These are phyloP conservation scores for Cladochytrium replicatum DNA, from an alignment of 192 early-diverging fungal genomes.

Conservation along the genomic window DNA sequence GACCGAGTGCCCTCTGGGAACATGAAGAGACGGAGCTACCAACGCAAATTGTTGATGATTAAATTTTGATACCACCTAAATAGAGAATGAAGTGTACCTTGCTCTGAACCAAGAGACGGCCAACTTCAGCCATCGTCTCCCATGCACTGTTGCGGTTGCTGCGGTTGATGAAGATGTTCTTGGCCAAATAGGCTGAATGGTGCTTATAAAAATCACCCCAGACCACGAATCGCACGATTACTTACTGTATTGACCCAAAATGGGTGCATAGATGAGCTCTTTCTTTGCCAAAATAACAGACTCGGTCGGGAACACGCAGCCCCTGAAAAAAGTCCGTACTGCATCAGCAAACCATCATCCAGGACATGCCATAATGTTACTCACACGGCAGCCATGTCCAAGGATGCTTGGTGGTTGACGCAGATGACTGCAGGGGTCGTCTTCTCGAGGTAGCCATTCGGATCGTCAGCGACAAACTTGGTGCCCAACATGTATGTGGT, in stretches of 20 bases:
- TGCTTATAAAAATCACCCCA: not conserved
- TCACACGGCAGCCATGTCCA: too few species aligned
- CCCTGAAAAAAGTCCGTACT: too few species aligned
- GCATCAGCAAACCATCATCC: too few species aligned
- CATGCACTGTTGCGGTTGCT: constrained; percentile 68
- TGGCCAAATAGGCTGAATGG: constrained; percentile 57
- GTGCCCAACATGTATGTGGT: too few species aligned
- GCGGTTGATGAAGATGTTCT: constrained; percentile 81
- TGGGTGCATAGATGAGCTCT: constrained; percentile 54
- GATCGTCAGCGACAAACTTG: too few species aligned
- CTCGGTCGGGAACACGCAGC: not conserved
- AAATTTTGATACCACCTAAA: not conserved
- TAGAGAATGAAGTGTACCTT: constrained; percentile 37
- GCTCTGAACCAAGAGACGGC: constrained; percentile 59
- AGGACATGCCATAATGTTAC: too few species aligned
- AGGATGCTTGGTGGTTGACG: constrained; percentile 65
- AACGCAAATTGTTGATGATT: not conserved
- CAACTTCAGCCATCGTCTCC: constrained; percentile 65
- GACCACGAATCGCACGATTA: constrained; percentile 11
- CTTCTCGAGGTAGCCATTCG: constrained; percentile 4
- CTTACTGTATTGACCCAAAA: constrained; percentile 70
- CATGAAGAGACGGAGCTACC: constrained; percentile 62
- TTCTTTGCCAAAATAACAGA: constrained; percentile 36
- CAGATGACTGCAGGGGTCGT: constrained; percentile 16
- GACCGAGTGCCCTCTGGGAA: constrained; percentile 90